These are phyloP conservation scores for Solanum boliviense DNA, from an alignment of 257 asterid species.

Conservation along the genomic window DNA sequence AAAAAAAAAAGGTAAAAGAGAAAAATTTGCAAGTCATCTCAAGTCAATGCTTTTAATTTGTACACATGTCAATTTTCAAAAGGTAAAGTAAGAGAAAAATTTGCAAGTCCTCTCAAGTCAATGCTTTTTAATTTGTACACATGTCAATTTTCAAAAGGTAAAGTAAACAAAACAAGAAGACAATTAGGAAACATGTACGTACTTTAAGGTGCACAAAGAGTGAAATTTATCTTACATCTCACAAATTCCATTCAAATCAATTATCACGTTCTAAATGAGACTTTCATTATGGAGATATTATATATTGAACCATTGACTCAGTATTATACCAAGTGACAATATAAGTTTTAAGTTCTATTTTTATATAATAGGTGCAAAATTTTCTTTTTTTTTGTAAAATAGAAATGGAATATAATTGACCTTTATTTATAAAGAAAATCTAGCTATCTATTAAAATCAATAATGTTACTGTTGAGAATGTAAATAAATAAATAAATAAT, in stretches of 20 bases:
- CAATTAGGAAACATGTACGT: not conserved
- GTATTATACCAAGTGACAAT: no score
- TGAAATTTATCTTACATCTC: not conserved
- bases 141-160: not conserved
- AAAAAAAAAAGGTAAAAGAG: not conserved
- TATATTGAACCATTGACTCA: not conserved
- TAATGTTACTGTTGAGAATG: not conserved
- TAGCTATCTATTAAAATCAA: not conserved
- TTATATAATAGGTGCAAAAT: not conserved
- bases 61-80: not conserved
- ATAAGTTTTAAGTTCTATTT: not conserved
- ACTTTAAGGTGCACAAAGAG: not conserved
- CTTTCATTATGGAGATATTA: not conserved
- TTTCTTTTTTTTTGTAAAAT: not conserved
- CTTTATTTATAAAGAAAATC: not conserved
- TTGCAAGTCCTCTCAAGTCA: not conserved
- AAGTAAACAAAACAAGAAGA: not conserved
- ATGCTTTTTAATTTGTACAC: not conserved
- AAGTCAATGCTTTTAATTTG: not conserved
- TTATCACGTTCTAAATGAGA: not conserved
- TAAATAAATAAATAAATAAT: no score
- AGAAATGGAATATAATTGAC: not conserved
- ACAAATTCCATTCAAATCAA: not conserved
- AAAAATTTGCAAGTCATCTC: not conserved
- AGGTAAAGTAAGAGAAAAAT: not conserved